Evolutionary conservation across 352 stramenopile genomes (phyloP).

Genomic region (Globisporangium spiculum): DNA sequence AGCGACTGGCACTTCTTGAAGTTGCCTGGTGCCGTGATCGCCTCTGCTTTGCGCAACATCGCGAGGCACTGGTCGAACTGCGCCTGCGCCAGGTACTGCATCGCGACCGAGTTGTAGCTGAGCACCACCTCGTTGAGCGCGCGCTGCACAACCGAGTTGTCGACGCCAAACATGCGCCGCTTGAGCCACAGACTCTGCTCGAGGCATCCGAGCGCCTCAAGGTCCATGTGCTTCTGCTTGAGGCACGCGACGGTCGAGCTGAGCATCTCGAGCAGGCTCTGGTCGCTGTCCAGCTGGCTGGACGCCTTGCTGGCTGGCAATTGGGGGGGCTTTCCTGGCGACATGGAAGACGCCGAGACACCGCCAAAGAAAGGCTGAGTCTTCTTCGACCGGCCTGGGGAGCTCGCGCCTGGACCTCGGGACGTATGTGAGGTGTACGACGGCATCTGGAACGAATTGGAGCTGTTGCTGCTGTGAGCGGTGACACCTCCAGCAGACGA

Average conservation of each 20-base stretch:
- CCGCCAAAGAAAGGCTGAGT: neutral
- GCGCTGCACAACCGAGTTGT: slow-evolving; percentile 49
- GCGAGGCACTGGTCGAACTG: slow-evolving; percentile 67
- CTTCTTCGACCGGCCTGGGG: slow-evolving; percentile 21
- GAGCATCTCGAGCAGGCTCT: slow-evolving; percentile 70
- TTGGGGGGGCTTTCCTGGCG: neutral
- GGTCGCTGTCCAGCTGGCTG: slow-evolving; percentile 43
- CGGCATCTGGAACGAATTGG: slow-evolving; percentile 39
- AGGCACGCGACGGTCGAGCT: slow-evolving; percentile 62
- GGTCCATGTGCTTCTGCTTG: slow-evolving; percentile 70
- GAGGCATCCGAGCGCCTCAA: slow-evolving; percentile 69
- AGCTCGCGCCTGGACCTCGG: slow-evolving; percentile 12
- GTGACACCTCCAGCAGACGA: too few species aligned
- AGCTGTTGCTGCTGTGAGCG: neutral
- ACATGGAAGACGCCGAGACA: neutral
- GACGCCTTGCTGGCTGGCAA: slow-evolving; percentile 5
- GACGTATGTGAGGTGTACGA: slow-evolving; percentile 42
- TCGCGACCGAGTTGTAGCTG: slow-evolving; percentile 75
- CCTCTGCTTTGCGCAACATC: slow-evolving; percentile 71
- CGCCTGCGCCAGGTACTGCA: slow-evolving; percentile 53
- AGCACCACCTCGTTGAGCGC: slow-evolving; percentile 64
- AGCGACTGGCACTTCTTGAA: slow-evolving; percentile 64
- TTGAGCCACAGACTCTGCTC: slow-evolving; percentile 79
- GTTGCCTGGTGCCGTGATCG: slow-evolving; percentile 61
- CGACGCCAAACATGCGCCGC: slow-evolving; percentile 69